Evolutionary conservation across 495 filamentous ascomycete genomes (phyloP).

Genomic region (Tuber calosporum): DNA sequence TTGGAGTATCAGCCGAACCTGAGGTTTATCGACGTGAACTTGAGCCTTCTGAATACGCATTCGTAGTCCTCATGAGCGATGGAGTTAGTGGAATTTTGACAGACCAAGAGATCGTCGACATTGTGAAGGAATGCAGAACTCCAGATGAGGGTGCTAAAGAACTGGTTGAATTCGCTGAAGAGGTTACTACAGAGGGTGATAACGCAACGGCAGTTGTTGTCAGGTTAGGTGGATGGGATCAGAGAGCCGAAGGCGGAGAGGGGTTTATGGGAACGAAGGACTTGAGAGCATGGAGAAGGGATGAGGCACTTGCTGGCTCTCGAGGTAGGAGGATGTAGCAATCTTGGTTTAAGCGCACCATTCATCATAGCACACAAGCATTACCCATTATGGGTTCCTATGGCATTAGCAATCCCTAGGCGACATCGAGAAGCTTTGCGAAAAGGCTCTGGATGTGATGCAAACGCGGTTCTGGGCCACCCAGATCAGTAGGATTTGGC

Average conservation of each 20-base stretch:
- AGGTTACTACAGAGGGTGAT: constrained; percentile 73
- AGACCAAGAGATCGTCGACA: constrained; percentile 92
- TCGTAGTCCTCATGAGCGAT: constrained; percentile 80
- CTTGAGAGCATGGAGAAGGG: constrained; percentile 72
- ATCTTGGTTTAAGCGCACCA: neutral
- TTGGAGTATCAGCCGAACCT: constrained; percentile 89
- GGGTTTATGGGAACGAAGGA: constrained; percentile 88
- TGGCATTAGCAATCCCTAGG: neutral
- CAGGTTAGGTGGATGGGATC: constrained; percentile 88
- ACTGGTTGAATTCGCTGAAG: constrained; percentile 78
- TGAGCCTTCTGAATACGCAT: constrained; percentile 71
- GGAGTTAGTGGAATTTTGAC: constrained; percentile 72
- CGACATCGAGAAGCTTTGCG: neutral
- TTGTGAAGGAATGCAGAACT: constrained; percentile 85
- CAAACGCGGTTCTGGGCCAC: neutral
- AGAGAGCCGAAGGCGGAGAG: constrained; percentile 75
- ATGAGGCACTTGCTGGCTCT: constrained; percentile 78
- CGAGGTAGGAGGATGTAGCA: constrained; percentile 51
- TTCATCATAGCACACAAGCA: neutral
- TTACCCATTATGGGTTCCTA: neutral
- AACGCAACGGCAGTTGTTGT: constrained; percentile 95
- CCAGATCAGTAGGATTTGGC: neutral
- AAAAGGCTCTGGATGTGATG: neutral
- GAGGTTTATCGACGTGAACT: constrained; percentile 71
- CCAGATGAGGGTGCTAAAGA: constrained; percentile 74